Base-by-base conservation (phyloP, 352 stramenopile genomes). In the Pythium vanterpoolii region DNA sequence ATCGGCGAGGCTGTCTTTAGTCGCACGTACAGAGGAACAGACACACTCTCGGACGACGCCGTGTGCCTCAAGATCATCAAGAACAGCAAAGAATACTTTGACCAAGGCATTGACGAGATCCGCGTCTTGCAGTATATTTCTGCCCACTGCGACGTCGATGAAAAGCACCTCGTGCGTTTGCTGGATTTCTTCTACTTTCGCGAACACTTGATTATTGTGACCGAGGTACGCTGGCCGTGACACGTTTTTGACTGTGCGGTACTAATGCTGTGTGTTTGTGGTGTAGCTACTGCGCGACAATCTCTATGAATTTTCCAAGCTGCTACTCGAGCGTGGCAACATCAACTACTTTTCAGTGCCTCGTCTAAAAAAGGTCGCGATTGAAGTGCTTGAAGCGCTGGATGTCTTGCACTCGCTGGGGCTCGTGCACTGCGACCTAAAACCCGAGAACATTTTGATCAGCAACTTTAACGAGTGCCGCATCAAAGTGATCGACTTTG, bases 1-100 rank as follows among this genome's bases (percentile, higher is more conserved):
- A 89, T 93, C 62, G 84, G 84, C 28, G 84, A 94, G 69, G 84
- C 84, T 5, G 84, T 92, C 4, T 94, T 94, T 55, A 94, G 84
- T 44, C 75, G 79, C 30, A 90, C 84, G 23, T 94, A 91, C 73
- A 92, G 92, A 51, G 87, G 81, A 31, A 51, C 75, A 7, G 82
- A 94, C 60, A 75, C 68, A 23, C 70, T 34, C 1, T 85, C 68
- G 16, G 71, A 93, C 49, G 64, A 95, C 54, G 74, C 86, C 48
- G 96, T 99, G 44, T 99, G 96, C 60, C 69, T 99, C 24, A 99
- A 99, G 68, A 94, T 99, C 27, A 98, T 99, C 72, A 99, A 99
- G 74, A 99, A 99, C 78, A 98, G 96, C 56, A 99, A 99, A 72
- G 97, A 99, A 62, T 99, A 98, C 72, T 98, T 99, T 66, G 97